phyloP scores from a whole-genome alignment of 75 land plant genomes.

The Ceratopteris richardii region DNA sequence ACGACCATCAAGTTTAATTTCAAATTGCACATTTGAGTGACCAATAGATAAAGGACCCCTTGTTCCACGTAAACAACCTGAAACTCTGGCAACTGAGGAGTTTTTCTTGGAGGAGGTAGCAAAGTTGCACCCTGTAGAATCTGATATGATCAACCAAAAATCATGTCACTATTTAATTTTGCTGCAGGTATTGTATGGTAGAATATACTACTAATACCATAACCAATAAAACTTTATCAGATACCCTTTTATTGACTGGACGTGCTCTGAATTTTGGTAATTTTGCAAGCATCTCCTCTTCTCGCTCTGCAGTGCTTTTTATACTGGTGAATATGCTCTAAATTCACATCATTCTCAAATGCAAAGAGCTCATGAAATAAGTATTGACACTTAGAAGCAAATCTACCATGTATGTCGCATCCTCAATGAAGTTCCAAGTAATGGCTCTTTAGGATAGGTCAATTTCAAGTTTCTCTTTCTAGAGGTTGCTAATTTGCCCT shows the following conservation, averaged over 20 bases:
- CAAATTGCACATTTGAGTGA: too few species aligned
- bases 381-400: too few species aligned
- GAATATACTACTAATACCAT: too few species aligned
- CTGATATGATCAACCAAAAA: slow-evolving; percentile 31
- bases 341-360: too few species aligned
- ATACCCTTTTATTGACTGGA: slow-evolving; percentile 63
- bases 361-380: too few species aligned
- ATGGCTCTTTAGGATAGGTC: slow-evolving; percentile 80
- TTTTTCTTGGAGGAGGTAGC: slow-evolving; percentile 31
- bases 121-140: slow-evolving; percentile 58
- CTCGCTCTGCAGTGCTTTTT: slow-evolving; percentile 28
- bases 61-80: slow-evolving; percentile 46
- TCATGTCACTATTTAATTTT: too few species aligned
- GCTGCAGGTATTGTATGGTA: too few species aligned
- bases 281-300: slow-evolving; percentile 32
- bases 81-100: slow-evolving; percentile 41
- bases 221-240: background rate
- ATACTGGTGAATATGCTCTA: too few species aligned
- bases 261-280: slow-evolving; percentile 56
- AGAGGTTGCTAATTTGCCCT: background rate
- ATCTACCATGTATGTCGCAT: slow-evolving; percentile 55
- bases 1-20: too few species aligned
- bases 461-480: slow-evolving; percentile 19
- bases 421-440: slow-evolving; percentile 58
- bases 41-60: too few species aligned